Evolutionary conservation across 2,329 filamentous ascomycete species (phyloP).

Genomic region (Claviceps arundinis): DNA sequence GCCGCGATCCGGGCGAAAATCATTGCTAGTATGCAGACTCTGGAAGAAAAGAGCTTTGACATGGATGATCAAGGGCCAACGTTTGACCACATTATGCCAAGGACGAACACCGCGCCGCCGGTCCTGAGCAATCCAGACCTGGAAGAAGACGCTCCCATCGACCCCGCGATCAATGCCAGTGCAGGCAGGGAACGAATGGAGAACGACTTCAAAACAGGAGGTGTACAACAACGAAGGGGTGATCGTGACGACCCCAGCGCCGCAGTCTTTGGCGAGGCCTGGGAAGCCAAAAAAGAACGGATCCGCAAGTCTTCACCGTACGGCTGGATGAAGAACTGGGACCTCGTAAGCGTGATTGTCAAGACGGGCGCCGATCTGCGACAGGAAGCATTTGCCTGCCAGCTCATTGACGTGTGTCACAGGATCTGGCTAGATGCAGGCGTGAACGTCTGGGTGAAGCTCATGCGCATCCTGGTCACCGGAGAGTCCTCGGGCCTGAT

Average conservation of each 20-base stretch:
- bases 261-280: constrained; percentile 76
- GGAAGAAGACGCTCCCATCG: constrained; percentile 40
- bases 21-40: constrained; percentile 78
- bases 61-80: constrained; percentile 60
- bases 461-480: constrained; percentile 77
- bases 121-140: constrained; percentile 31
- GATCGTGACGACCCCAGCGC: constrained; percentile 78
- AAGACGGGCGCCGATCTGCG: constrained; percentile 74
- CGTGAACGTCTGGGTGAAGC: constrained; percentile 74
- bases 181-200: constrained; percentile 77
- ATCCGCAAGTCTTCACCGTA: constrained; percentile 75
- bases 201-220: constrained; percentile 77
- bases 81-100: constrained; percentile 73
- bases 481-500: constrained; percentile 75
- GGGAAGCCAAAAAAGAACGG: constrained; percentile 72
- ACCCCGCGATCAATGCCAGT: constrained; percentile 47
- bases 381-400: constrained; percentile 78
- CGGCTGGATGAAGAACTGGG: constrained; percentile 84
- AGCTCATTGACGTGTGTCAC: constrained; percentile 68
- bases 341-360: constrained; percentile 74
- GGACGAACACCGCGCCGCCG: constrained; percentile 41
- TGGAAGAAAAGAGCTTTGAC: constrained; percentile 77
- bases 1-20: constrained; percentile 76
- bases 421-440: constrained; percentile 68
- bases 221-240: constrained; percentile 65